A percentile compares a stretch with the other conserved stretches of the same genome.
Evolutionary conservation across 257 asterid genomes (phyloP).

Genomic region (Primulina tabacum): DNA sequence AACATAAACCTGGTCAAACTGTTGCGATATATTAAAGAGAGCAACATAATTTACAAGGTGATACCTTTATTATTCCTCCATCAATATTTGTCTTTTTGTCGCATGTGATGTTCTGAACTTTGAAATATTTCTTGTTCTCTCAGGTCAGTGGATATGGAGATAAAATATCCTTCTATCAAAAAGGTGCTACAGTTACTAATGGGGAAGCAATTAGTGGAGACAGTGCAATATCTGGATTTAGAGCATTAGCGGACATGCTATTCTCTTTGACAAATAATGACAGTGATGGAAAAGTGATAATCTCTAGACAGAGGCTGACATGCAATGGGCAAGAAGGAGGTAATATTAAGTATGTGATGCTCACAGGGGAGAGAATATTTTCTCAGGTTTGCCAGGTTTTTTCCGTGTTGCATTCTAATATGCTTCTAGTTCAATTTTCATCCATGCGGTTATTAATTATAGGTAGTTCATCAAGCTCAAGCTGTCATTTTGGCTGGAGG

Average conservation of each 20-base stretch:
- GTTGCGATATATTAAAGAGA: constrained; percentile 64
- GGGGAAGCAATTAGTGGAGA: constrained; percentile 37
- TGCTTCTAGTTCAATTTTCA: background rate
- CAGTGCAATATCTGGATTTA: constrained; percentile 76
- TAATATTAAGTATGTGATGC: constrained; percentile 84
- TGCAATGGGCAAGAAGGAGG: constrained; percentile 58
- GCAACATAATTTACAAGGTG: constrained; percentile 86
- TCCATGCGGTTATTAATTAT: constrained; percentile 7
- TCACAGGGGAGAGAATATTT: constrained; percentile 91
- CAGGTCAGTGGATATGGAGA: constrained; percentile 89
- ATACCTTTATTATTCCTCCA: constrained; percentile 16
- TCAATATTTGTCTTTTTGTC: constrained; percentile 16
- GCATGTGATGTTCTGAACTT: constrained; percentile 19
- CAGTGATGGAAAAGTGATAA: constrained; percentile 74
- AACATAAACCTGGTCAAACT: constrained; percentile 87
- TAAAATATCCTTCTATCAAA: constrained; percentile 45
- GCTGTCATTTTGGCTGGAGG: constrained; percentile 95
- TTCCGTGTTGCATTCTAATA: constrained; percentile 8
- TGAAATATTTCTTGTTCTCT: constrained; percentile 16
- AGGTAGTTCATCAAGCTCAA: constrained; percentile 76
- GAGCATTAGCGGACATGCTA: constrained; percentile 61
- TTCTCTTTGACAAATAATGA: constrained; percentile 71
- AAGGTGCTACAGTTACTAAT: constrained; percentile 34
- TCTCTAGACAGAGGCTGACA: constrained; percentile 49
- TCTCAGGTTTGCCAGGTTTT: constrained; percentile 63